phyloP scores from a whole-genome alignment of 257 asterid genomes.

The Nicotiana paniculata region DNA sequence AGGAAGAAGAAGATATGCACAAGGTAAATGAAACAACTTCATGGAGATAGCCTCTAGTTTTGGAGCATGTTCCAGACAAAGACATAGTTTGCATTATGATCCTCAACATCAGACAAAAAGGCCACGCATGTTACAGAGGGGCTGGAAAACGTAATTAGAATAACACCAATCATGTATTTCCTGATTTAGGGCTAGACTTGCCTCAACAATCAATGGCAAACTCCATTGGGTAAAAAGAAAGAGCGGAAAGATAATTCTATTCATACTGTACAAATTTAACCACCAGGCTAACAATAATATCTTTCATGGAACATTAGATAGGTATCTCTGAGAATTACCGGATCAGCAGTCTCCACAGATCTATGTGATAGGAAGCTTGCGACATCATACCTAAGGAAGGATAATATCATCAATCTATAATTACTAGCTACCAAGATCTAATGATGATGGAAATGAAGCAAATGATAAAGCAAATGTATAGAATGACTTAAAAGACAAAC shows the following conservation, averaged over 20 bases:
- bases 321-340: constrained; percentile 54
- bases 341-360: constrained; percentile 65
- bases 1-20: background rate
- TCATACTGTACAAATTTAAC: background rate
- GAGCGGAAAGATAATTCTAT: background rate
- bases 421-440: background rate
- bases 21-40: background rate
- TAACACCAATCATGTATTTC: background rate
- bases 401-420: background rate
- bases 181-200: background rate
- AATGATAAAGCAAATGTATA: background rate
- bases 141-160: background rate
- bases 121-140: background rate
- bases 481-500: constrained; percentile 33
- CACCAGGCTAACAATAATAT: background rate
- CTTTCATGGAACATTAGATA: constrained; percentile 13
- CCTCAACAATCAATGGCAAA: background rate
- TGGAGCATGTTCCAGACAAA: background rate
- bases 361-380: constrained; percentile 60
- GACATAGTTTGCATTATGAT: background rate
- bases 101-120: background rate
- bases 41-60: background rate
- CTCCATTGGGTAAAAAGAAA: background rate
- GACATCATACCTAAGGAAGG: constrained; percentile 69
- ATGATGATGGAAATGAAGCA: background rate